These are phyloP conservation scores for Aspergillus sclerotialis DNA, from an alignment of 2,329 filamentous ascomycete species.

Conservation along the genomic window DNA sequence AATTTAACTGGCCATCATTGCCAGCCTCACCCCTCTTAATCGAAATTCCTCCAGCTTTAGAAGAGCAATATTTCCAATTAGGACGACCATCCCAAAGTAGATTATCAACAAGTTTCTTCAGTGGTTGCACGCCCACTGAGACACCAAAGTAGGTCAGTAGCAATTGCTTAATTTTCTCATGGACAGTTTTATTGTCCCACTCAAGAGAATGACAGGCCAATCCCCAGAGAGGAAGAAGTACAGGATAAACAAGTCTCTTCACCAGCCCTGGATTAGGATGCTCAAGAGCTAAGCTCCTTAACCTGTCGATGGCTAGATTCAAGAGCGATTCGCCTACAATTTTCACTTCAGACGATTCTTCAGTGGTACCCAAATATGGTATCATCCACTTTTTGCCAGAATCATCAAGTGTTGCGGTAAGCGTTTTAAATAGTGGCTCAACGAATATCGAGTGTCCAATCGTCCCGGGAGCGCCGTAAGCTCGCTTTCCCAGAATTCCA, in stretches of 20 bases:
- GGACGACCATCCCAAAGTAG: slow-evolving; percentile 34
- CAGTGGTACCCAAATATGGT: neutral
- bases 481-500: slow-evolving; percentile 35
- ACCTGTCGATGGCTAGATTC: slow-evolving; percentile 25
- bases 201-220: slow-evolving; percentile 31
- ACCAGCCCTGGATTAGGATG: slow-evolving; percentile 39
- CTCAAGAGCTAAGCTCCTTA: slow-evolving; percentile 30
- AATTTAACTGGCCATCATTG: slow-evolving; percentile 13
- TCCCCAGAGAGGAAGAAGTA: slow-evolving; percentile 37
- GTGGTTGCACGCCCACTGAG: slow-evolving; percentile 27
- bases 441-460: slow-evolving; percentile 37
- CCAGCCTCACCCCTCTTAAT: slow-evolving; percentile 18
- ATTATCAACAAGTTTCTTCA: slow-evolving; percentile 34
- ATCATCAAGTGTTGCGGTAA: slow-evolving; percentile 26
- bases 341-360: slow-evolving; percentile 4
- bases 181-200: slow-evolving; percentile 14
- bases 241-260: slow-evolving; percentile 33
- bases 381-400: slow-evolving; percentile 21
- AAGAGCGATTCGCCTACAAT: slow-evolving; percentile 23
- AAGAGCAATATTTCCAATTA: slow-evolving; percentile 29
- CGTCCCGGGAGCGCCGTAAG: slow-evolving; percentile 32
- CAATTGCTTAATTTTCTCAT: slow-evolving; percentile 24
- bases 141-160: slow-evolving; percentile 36
- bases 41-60: slow-evolving; percentile 14
- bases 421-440: slow-evolving; percentile 31